phyloP scores from a whole-genome alignment of 495 filamentous ascomycete species.

The Penicillium cosmopolitanum region DNA sequence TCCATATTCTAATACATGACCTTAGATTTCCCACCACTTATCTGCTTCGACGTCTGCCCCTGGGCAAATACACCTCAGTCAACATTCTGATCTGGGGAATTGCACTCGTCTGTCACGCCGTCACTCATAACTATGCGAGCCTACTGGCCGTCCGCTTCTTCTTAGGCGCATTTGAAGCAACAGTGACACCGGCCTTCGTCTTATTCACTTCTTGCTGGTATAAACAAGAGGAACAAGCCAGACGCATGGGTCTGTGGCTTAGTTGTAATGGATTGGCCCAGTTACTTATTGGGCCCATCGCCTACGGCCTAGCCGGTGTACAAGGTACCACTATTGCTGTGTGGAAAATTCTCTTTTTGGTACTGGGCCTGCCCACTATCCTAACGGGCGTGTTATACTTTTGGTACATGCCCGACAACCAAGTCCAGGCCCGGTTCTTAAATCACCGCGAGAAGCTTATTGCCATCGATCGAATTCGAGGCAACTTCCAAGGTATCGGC shows the following conservation, averaged over 20 bases:
- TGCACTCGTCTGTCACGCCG: conserved; percentile 54
- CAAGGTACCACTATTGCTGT: conserved; percentile 23
- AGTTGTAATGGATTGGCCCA: conserved; percentile 52
- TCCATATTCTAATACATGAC: conserved; percentile 7
- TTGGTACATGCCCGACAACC: conserved; percentile 49
- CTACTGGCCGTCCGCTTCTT: conserved; percentile 53
- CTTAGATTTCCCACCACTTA: conserved; percentile 47
- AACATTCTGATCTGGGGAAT: conserved; percentile 55
- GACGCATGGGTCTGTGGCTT: conserved; percentile 53
- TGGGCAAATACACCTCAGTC: conserved; percentile 45
- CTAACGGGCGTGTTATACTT: conserved; percentile 37
- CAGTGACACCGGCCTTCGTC: conserved; percentile 55
- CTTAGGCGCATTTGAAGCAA: conserved; percentile 62
- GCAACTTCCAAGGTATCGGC: conserved; percentile 55
- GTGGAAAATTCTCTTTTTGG: conserved; percentile 38
- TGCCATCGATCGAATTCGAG: conserved; percentile 51
- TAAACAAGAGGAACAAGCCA: conserved; percentile 50
- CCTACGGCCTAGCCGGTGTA: conserved; percentile 35
- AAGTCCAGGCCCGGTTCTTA: conserved; percentile 41
- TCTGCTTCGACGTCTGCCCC: conserved; percentile 48
- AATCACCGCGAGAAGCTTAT: conserved; percentile 42
- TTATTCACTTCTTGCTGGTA: conserved; percentile 50
- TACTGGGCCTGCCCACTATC: conserved; percentile 33
- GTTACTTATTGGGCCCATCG: conserved; percentile 24
- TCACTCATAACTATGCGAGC: conserved; percentile 43